Conservation (phyloP, 352 stramenopile genomes). For the Globisporangium paddicum region DNA sequence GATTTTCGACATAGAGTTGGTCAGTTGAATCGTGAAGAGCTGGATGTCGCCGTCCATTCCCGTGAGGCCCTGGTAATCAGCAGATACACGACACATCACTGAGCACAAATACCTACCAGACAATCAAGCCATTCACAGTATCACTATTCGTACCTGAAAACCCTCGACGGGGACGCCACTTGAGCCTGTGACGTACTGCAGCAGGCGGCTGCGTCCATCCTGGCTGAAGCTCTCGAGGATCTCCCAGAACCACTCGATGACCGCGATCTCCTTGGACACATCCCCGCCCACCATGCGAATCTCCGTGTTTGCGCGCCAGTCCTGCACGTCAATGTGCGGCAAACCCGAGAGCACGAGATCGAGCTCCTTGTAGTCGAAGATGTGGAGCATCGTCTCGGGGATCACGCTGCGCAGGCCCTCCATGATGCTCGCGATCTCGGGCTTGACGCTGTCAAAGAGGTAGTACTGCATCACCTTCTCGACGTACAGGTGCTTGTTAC, state of each 20-base stretch:
- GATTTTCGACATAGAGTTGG: slow-evolving; percentile 29
- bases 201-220: slow-evolving; percentile 52
- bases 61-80: slow-evolving; percentile 39
- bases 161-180: slow-evolving; percentile 76
- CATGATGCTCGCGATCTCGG: slow-evolving; percentile 81
- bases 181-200: slow-evolving; percentile 85
- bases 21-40: slow-evolving; percentile 68
- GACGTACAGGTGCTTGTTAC: slow-evolving; percentile 95
- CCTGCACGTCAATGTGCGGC: slow-evolving; percentile 74
- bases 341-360: slow-evolving; percentile 76
- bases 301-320: slow-evolving; percentile 83
- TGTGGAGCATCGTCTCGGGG: slow-evolving; percentile 91
- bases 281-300: slow-evolving; percentile 32
- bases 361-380: slow-evolving; percentile 98
- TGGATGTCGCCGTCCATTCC: slow-evolving; percentile 71
- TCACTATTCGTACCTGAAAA: slow-evolving; percentile 41
- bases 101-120: neutral
- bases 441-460: slow-evolving; percentile 89
- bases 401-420: slow-evolving; percentile 94
- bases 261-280: slow-evolving; percentile 24
- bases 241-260: slow-evolving; percentile 82
- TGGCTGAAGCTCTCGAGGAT: slow-evolving; percentile 55
- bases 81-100: neutral
- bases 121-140: neutral
- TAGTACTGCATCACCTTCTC: slow-evolving; percentile 92